Percentiles rank a stretch among this genome's conserved stretches.
Evolutionary conservation across 1,284 basidiomycete genomes (phyloP).

Genomic region (Takashimella koratensis): DNA sequence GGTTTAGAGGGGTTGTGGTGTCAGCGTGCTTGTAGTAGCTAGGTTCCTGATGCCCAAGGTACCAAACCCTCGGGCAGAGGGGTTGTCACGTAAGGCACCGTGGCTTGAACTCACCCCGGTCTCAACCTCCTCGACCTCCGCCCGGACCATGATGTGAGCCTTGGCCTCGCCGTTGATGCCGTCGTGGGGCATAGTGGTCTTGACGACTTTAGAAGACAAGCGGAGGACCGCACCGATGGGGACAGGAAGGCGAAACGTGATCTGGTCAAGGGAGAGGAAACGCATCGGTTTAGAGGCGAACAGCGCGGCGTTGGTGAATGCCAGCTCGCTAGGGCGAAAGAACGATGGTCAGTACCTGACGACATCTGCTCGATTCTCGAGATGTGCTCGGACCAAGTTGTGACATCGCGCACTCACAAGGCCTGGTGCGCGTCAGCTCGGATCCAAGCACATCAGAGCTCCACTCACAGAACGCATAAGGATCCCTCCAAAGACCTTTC

Average conservation of each 20-base stretch:
- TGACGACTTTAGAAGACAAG: conserved; percentile 61
- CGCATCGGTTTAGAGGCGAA: conserved; percentile 66
- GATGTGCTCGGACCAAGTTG: too few species aligned
- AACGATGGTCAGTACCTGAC: conserved; percentile 1
- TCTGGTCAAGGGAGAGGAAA: conserved; percentile 73
- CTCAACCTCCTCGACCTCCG: conserved; percentile 68
- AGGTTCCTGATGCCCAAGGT: too few species aligned
- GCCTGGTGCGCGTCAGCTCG: too few species aligned
- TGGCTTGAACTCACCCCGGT: conserved; percentile 57
- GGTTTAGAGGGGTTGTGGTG: too few species aligned
- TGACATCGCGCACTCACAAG: conserved; percentile 6
- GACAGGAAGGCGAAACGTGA: conserved; percentile 73
- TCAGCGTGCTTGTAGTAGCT: too few species aligned
- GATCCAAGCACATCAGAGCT: background rate
- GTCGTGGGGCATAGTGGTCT: conserved; percentile 36
- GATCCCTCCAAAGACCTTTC: conserved; percentile 72
- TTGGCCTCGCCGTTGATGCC: conserved; percentile 34
- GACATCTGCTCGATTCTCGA: too few species aligned
- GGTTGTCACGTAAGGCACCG: too few species aligned
- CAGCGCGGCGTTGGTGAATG: conserved; percentile 66
- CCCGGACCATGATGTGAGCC: conserved; percentile 68
- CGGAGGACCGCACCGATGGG: conserved; percentile 75
- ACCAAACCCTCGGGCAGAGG: too few species aligned
- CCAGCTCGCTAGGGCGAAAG: conserved; percentile 54
- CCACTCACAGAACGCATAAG: conserved; percentile 60